Evolutionary conservation across 75 land plant genomes (phyloP).

Genomic region (Pseudotsuga menziesii): DNA sequence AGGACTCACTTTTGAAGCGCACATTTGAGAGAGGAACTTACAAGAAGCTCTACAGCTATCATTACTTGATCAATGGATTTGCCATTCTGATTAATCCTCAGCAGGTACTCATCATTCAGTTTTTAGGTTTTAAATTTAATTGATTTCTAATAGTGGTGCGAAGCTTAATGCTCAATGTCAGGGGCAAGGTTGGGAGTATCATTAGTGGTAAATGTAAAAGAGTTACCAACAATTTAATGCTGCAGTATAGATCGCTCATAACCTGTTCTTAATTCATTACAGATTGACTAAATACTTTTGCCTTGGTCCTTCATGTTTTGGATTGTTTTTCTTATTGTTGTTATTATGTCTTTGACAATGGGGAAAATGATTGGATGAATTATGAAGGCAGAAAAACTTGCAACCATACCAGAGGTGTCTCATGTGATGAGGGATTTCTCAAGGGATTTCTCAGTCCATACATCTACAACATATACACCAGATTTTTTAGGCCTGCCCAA

Average conservation of each 20-base stretch:
- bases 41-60: constrained; percentile 85
- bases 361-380: background rate
- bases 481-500: constrained; percentile 66
- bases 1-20: constrained; percentile 54
- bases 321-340: background rate
- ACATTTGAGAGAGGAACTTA: constrained; percentile 50
- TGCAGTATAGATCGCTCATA: too few relatives aligned
- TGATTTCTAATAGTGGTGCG: too few relatives aligned
- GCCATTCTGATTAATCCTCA: constrained; percentile 59
- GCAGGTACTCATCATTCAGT: constrained; percentile 40
- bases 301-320: background rate
- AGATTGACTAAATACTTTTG: background rate
- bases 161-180: background rate
- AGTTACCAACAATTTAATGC: too few relatives aligned
- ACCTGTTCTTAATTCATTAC: background rate
- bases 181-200: background rate
- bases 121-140: background rate
- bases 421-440: constrained; percentile 65
- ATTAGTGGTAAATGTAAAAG: background rate
- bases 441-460: constrained; percentile 61
- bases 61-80: constrained; percentile 85
- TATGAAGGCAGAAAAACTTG: constrained; percentile 62
- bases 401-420: constrained; percentile 55
- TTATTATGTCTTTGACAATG: background rate
- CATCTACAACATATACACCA: constrained; percentile 77